Base-by-base conservation (phyloP, 2,329 filamentous ascomycete genomes). In the Arthrinium phaeospermum region DNA sequence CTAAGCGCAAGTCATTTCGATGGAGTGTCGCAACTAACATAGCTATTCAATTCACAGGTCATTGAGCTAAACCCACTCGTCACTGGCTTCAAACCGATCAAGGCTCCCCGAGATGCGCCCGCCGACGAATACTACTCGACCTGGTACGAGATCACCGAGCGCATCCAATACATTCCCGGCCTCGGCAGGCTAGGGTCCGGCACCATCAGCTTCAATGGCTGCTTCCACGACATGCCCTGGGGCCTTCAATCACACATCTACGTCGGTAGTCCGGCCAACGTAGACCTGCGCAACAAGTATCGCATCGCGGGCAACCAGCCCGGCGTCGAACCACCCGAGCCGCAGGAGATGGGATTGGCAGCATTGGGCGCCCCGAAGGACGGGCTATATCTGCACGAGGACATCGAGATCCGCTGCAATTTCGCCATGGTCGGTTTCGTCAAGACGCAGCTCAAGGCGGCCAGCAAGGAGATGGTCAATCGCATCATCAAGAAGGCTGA, bases 161-260 rank as follows among this genome's bases (percentile, higher is more conserved):
- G 90, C 77, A 91, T 93, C 73, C 91, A 92, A 79, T 89, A 90
- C 76, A 83, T 93, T 7, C 91, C 91, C 0, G 91, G 91, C 46
- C 83, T 92, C 71, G 91, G 91, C 75, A 90, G 85, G 81, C 85
- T 91, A 73, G 91, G 91, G 34, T 89, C 89, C 4, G 88, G 90
- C 78, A 89, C 89, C 78, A 91, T 93, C 81, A 87, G 85, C 67
- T 93, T 93, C 83, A 92, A 90, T 73, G 91, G 90, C 73, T 92
- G 91, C 78, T 93, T 93, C 79, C 91, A 93, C 78, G 88, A 93
- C 80, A 89, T 92, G 85, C 90, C 91, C 3, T 92, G 90, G 89
- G 91, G 91, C 4, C 82, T 93, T 73, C 91, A 93, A 82, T 92
- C 90, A 13, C 91, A 93, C 82, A 90, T 91, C 70, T 93, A 93